phyloP scores from a whole-genome alignment of 1,284 basidiomycete species.

The Puccinia hordei region DNA sequence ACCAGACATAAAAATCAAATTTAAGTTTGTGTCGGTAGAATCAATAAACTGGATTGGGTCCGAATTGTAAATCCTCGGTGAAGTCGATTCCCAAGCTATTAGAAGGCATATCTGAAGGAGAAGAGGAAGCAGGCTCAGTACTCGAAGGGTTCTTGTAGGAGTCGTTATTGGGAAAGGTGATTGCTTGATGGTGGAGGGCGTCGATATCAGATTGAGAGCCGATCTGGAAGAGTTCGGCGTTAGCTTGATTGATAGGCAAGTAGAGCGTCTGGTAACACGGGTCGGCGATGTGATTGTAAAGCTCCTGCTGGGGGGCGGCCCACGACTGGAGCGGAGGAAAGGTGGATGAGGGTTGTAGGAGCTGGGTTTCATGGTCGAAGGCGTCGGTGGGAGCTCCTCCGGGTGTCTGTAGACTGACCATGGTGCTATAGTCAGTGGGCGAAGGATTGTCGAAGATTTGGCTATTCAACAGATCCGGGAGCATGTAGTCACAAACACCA shows the following conservation, averaged over 20 bases:
- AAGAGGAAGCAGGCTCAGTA: background rate
- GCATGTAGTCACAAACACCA: background rate
- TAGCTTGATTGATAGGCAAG: background rate
- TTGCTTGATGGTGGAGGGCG: background rate
- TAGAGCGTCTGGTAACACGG: conserved; percentile 12
- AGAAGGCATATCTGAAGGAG: background rate
- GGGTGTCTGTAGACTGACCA: conserved; percentile 22
- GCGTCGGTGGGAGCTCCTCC: background rate
- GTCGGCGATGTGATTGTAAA: background rate
- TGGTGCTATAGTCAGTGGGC: conserved; percentile 10
- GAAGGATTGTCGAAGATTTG: conserved; percentile 16
- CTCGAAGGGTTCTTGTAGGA: background rate
- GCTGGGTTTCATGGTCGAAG: background rate
- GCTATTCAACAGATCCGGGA: conserved; percentile 20
- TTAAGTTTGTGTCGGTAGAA: background rate
- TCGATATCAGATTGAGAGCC: background rate
- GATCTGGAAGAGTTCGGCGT: background rate
- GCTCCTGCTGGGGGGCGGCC: background rate
- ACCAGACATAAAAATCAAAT: too few species aligned
- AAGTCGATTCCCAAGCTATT: conserved; percentile 22
- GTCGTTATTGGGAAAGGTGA: background rate
- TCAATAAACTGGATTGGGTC: background rate
- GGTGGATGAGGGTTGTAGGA: background rate
- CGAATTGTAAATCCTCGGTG: conserved; percentile 6
- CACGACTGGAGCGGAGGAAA: background rate